Conservation (phyloP, 2,329 filamentous ascomycete species). For the Dryadomyces quercivorus region DNA sequence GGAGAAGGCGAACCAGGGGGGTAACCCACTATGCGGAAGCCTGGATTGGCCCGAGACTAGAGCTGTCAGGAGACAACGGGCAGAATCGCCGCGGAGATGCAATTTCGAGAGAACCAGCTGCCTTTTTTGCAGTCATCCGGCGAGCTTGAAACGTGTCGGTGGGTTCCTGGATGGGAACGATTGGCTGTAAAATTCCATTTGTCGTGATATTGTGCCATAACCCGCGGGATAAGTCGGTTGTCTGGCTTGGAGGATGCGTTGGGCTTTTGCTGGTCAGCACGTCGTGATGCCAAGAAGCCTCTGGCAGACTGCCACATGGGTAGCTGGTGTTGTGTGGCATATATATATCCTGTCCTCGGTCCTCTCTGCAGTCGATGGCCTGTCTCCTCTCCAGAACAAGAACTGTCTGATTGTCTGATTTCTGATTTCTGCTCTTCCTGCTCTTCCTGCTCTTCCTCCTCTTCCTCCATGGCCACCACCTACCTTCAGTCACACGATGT, state of each 20-base stretch:
- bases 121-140: no score
- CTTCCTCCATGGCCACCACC: neutral
- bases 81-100: slow-evolving; percentile 9
- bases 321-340: neutral
- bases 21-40: neutral
- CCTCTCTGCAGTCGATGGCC: no score
- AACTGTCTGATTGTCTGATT: neutral
- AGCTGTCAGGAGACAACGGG: slow-evolving; percentile 2
- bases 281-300: neutral
- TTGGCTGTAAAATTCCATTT: no score
- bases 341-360: no score
- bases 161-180: no score
- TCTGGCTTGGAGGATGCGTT: no score
- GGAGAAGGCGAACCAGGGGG: neutral
- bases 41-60: neutral
- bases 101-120: neutral
- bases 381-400: neutral
- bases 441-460: neutral
- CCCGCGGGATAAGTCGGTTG: no score
- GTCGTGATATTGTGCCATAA: no score
- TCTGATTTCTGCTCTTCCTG: neutral
- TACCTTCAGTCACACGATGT: neutral
- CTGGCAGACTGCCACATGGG: neutral
- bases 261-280: neutral
- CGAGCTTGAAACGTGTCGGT: no score